Evolutionary conservation across 2,329 filamentous ascomycete species (phyloP).

Genomic region (Microthyrium microscopicum): DNA sequence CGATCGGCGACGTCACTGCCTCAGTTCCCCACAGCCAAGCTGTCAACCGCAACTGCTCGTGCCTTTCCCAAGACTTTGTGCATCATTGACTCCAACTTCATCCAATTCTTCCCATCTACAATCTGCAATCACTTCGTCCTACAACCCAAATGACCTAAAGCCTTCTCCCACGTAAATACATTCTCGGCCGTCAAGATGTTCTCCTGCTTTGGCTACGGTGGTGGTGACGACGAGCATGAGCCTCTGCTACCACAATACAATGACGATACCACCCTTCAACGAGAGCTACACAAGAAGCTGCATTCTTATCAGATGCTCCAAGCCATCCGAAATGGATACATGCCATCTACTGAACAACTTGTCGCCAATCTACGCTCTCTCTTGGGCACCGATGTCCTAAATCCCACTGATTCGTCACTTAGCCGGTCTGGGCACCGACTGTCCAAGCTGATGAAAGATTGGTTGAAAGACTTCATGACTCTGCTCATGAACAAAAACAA

Average conservation of each 20-base stretch:
- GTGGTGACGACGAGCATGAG: slow-evolving; percentile 22
- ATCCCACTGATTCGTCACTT: slow-evolving; percentile 55
- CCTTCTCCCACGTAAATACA: too few species aligned
- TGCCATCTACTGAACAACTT: slow-evolving; percentile 79
- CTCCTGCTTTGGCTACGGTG: slow-evolving; percentile 47
- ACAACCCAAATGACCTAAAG: too few species aligned
- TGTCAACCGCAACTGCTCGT: too few species aligned
- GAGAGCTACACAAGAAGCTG: slow-evolving; percentile 69
- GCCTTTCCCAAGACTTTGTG: too few species aligned
- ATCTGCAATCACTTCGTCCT: too few species aligned
- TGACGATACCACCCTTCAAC: slow-evolving; percentile 65
- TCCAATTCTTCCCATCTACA: too few species aligned
- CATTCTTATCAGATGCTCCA: slow-evolving; percentile 85
- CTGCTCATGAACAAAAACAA: slow-evolving; percentile 68
- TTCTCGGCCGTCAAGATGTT: slow-evolving; percentile 36
- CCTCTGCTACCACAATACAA: slow-evolving; percentile 70
- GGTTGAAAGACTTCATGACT: slow-evolving; percentile 66
- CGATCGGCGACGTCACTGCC: too few species aligned
- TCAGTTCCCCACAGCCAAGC: too few species aligned
- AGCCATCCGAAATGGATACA: slow-evolving; percentile 67
- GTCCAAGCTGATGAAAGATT: slow-evolving; percentile 53
- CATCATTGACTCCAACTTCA: too few species aligned
- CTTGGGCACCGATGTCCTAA: slow-evolving; percentile 61
- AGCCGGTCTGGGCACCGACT: slow-evolving; percentile 63
- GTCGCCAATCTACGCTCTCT: slow-evolving; percentile 67